These are phyloP conservation scores for Smittium culicis DNA, from an alignment of 371 early-diverging fungal species.

Conservation along the genomic window DNA sequence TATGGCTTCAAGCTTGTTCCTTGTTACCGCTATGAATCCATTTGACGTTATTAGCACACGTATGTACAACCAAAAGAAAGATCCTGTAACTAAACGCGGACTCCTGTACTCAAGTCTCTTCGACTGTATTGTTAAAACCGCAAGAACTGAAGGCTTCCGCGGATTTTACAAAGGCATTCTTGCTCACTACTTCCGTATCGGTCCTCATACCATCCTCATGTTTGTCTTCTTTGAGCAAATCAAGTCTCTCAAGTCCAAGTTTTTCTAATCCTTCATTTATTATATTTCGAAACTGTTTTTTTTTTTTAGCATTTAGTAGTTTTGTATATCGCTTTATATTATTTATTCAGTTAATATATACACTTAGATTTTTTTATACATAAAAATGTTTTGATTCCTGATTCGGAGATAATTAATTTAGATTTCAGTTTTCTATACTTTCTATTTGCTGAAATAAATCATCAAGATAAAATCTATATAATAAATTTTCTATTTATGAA, in stretches of 20 bases:
- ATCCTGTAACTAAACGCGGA: slow-evolving; percentile 44
- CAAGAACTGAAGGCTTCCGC: slow-evolving; percentile 62
- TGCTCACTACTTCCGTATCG: slow-evolving; percentile 86
- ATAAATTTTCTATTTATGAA: no score
- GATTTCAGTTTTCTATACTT: no score
- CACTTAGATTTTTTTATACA: no score
- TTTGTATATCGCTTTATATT: no score
- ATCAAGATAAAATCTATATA: no score
- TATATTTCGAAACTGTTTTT: no score
- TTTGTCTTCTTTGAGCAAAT: slow-evolving; percentile 85
- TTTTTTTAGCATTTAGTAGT: no score
- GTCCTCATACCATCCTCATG: slow-evolving; percentile 88
- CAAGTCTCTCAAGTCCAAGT: slow-evolving; percentile 12
- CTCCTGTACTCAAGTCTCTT: slow-evolving; percentile 60
- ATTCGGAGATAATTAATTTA: no score
- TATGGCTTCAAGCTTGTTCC: slow-evolving; percentile 69
- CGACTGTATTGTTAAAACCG: slow-evolving; percentile 75
- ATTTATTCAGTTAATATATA: no score
- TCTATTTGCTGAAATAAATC: no score
- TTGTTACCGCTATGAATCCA: slow-evolving; percentile 90
- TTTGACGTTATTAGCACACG: slow-evolving; percentile 90
- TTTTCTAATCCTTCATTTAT: neutral
- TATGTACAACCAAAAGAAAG: slow-evolving; percentile 82
- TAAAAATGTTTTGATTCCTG: no score
- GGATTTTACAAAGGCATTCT: slow-evolving; percentile 85